Percentiles rank a stretch among this genome's conserved stretches.
phyloP scores from a whole-genome alignment of 345 rosid species.

The Iberis pinnata region DNA sequence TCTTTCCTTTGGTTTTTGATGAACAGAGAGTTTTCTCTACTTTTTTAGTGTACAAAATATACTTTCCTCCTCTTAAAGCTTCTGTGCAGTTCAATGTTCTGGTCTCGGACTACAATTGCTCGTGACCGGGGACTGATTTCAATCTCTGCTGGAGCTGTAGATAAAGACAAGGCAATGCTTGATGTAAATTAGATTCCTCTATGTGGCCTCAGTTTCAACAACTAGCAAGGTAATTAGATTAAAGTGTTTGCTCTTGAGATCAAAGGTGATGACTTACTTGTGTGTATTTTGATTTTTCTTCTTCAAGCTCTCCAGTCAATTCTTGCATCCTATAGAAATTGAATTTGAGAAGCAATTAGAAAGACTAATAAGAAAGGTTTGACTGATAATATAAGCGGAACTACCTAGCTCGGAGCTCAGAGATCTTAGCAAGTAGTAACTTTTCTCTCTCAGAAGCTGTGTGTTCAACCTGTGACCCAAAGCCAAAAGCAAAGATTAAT shows the following conservation, averaged over 20 bases:
- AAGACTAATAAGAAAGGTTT: conserved; percentile 4
- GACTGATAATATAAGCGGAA: conserved; percentile 18
- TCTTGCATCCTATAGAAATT: conserved; percentile 47
- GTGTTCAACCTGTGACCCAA: conserved; percentile 46
- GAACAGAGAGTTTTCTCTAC: background rate
- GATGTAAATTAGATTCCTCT: background rate
- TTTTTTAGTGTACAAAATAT: conserved; percentile 20
- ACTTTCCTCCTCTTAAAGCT: conserved; percentile 18
- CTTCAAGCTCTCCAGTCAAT: conserved; percentile 57
- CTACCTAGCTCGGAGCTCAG: conserved; percentile 77
- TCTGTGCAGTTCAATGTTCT: conserved; percentile 9
- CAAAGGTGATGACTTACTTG: conserved; percentile 46
- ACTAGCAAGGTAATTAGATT: background rate
- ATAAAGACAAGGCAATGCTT: conserved; percentile 1
- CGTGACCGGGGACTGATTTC: conserved; percentile 5
- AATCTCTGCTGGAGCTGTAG: conserved; percentile 27
- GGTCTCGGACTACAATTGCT: conserved; percentile 17
- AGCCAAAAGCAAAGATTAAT: no score
- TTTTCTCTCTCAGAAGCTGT: conserved; percentile 67
- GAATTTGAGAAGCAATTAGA: conserved; percentile 8
- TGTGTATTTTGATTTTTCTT: conserved; percentile 51
- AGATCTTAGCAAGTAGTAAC: conserved; percentile 50
- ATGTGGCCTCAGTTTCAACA: background rate
- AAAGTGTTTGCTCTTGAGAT: conserved; percentile 1
- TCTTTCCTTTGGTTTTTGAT: conserved; percentile 13